Percentiles rank a stretch among this genome's conserved stretches.
Conservation (phyloP, 179 eudicot genomes). For the Sideroxylon spinosum region DNA sequence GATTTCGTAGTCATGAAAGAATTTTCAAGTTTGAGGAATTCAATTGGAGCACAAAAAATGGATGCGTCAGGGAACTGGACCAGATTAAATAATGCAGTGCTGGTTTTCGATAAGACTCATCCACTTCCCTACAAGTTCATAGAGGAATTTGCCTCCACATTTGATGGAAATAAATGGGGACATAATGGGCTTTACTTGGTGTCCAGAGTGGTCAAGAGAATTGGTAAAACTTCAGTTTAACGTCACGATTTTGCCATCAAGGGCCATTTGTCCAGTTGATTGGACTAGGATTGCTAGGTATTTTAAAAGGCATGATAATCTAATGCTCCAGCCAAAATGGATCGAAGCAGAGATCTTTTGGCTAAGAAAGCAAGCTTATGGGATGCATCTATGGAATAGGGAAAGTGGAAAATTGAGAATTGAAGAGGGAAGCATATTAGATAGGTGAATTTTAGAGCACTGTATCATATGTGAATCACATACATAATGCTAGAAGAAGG, state of each 20-base stretch:
- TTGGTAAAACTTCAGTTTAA: not conserved
- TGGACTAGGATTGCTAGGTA: conserved; percentile 34
- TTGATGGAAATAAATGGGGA: conserved; percentile 78
- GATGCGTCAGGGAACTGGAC: conserved; percentile 39
- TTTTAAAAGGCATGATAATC: conserved; percentile 22
- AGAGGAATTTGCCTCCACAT: conserved; percentile 55
- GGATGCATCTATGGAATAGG: conserved; percentile 69
- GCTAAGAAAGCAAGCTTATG: conserved; percentile 33
- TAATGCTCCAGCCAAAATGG: conserved; percentile 22
- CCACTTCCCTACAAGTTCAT: conserved; percentile 38
- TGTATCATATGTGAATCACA: no score
- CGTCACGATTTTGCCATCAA: conserved; percentile 35
- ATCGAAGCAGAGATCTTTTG: conserved; percentile 28
- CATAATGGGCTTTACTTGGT: conserved; percentile 66
- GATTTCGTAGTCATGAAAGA: conserved; percentile 59
- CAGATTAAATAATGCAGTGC: conserved; percentile 63
- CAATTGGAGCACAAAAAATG: conserved; percentile 58
- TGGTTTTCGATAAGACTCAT: conserved; percentile 57
- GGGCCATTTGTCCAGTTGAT: conserved; percentile 43
- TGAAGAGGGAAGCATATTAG: conserved; percentile 52
- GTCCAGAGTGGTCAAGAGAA: conserved; percentile 41
- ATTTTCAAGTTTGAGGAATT: conserved; percentile 45
- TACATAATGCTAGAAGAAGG: no score
- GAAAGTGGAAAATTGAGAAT: conserved; percentile 35
- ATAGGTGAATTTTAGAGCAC: conserved; percentile 30